A percentile compares a stretch with the other conserved stretches of the same genome.
phyloP scores from a whole-genome alignment of 768 basidiomycete species.

The Krasilnikovozyma curviuscula region DNA sequence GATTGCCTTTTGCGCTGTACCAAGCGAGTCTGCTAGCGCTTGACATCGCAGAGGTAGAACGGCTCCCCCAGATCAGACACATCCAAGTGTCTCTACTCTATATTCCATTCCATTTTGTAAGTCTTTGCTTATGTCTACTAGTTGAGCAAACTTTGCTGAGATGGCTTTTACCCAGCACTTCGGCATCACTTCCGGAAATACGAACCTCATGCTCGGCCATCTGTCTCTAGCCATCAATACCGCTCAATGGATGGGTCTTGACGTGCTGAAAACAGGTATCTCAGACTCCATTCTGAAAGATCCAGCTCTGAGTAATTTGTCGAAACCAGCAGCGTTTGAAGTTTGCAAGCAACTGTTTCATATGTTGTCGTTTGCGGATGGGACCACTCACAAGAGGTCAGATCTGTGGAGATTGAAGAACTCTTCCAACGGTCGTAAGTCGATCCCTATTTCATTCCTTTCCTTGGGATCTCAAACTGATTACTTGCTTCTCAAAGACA shows the following conservation, averaged over 20 bases:
- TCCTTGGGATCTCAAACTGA: too few species aligned
- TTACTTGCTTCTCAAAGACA: too few species aligned
- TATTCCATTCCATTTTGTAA: conserved; percentile 12
- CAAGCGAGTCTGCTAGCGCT: conserved; percentile 8
- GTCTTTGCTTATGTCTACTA: neutral
- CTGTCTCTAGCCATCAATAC: conserved; percentile 10
- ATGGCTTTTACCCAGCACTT: conserved; percentile 13
- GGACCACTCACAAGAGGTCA: conserved; percentile 5
- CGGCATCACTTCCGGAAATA: conserved; percentile 4
- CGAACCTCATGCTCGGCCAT: conserved; percentile 10
- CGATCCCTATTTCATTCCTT: too few species aligned
- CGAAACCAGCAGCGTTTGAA: neutral
- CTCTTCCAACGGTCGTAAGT: neutral
- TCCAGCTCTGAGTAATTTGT: neutral
- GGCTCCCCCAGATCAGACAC: conserved; percentile 10
- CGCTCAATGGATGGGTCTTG: conserved; percentile 7
- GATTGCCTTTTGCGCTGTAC: conserved; percentile 1
- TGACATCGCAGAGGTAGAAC: conserved; percentile 1
- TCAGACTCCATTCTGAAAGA: neutral
- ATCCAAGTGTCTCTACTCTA: conserved; percentile 12
- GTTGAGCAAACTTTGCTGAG: neutral
- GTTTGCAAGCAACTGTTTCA: conserved; percentile 9
- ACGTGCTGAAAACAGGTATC: neutral
- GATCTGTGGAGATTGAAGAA: conserved; percentile 7
- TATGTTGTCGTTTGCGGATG: conserved; percentile 10